A percentile compares a stretch with the other conserved stretches of the same genome.
phyloP scores from a whole-genome alignment of 2,329 filamentous ascomycete genomes.

The Raffaelea albimanens region DNA sequence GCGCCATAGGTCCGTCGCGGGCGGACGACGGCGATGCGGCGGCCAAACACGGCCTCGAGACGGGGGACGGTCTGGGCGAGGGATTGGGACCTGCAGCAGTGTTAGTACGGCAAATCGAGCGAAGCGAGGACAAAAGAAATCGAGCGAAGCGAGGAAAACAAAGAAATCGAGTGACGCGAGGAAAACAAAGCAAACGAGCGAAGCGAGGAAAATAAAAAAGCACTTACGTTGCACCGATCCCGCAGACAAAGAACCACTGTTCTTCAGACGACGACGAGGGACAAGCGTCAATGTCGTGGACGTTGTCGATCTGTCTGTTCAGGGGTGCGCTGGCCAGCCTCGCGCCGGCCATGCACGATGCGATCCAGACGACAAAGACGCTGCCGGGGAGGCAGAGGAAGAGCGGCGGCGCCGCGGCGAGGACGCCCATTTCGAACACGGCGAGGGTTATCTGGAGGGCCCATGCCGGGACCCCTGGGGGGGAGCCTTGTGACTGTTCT shows the following conservation, averaged over 20 bases:
- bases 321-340: constrained; percentile 19
- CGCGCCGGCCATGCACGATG: constrained; percentile 14
- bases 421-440: constrained; percentile 16
- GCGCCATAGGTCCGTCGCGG: constrained; percentile 37
- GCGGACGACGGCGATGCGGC: constrained; percentile 39
- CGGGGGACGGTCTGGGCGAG: constrained; percentile 23
- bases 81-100: constrained; percentile 20
- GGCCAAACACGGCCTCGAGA: constrained; percentile 25
- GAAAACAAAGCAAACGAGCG: background rate
- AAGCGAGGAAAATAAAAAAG: background rate
- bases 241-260: constrained; percentile 25
- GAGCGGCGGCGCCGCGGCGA: constrained; percentile 17
- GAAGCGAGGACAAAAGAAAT: background rate
- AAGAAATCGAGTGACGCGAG: background rate
- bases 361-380: constrained; percentile 19
- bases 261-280: constrained; percentile 16
- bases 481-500: no score
- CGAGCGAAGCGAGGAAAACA: background rate
- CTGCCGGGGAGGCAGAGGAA: constrained; percentile 21
- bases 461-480: no score
- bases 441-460: constrained; percentile 7
- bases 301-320: constrained; percentile 13
- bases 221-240: constrained; percentile 23
- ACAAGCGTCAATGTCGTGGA: constrained; percentile 16
- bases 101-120: no score